Base-by-base conservation (phyloP, 2,329 filamentous ascomycete genomes). In the Trichoderma guizhouense region DNA sequence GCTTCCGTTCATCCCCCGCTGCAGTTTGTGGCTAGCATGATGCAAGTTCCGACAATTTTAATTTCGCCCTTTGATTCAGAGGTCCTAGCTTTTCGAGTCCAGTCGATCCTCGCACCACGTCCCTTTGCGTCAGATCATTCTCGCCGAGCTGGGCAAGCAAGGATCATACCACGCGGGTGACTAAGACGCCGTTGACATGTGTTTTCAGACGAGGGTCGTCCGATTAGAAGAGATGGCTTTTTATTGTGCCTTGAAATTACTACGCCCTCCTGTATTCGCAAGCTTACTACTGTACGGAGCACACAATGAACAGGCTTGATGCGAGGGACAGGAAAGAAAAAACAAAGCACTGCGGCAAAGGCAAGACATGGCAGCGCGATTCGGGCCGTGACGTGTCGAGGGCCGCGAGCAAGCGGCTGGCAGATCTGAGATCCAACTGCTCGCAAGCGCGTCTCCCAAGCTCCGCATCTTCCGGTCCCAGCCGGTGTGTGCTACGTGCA, bases 121-220 rank as follows among this genome's bases (percentile, higher is more conserved):
- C 47, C 57, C 47, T 53, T 32, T 71, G 61, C 69, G 32, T 72
- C 70, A 72, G 63, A 72, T 72, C 63, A 72, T 72, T 63, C 63
- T 47, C 57, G 43, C 53, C 28, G 15, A n/a, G 26, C 39, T 51
- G 61, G 34, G 53, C 34, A 9, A 32, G 32, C 34, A 53, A 53
- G 47, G 47, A 64, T 71, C 62, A 58, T 71, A 26, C 69, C 69
- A 71, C 61, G 39, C 55, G 7, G 30, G 51, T 5, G 51, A 30
- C 34, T 55, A n/a, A 43, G n/a, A 53, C 21, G 24, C 62, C 21
- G 39, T 53, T 65, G 62, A 58, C 32, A 57, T 43, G 64, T 43
- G 32, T n/a, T 30, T 21, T 7, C 64, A 43, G 34, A 58, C 30
- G 34, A 28, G 11, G 21, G 51, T 58, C 64, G 51, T 39, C 64